Percentiles rank a stretch among this genome's conserved stretches.
These are phyloP conservation scores for Clitocybe nebularis DNA, from an alignment of 1,284 basidiomycete species.

Conservation along the genomic window DNA sequence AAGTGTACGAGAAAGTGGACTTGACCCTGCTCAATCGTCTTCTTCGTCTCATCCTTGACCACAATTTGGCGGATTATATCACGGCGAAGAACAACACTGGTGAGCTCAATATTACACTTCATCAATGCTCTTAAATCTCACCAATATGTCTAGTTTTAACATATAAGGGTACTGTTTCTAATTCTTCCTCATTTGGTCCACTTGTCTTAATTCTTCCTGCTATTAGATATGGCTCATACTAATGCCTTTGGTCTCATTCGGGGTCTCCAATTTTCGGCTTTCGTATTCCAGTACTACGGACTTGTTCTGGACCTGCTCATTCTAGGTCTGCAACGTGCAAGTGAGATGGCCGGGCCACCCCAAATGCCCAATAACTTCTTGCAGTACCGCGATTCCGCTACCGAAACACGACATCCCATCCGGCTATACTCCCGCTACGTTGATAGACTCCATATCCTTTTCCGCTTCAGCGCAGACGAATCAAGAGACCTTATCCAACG, in stretches of 20 bases:
- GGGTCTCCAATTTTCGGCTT: conserved; percentile 93
- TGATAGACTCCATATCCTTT: conserved; percentile 90
- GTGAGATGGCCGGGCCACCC: conserved; percentile 95
- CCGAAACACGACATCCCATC: conserved; percentile 92
- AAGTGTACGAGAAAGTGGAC: conserved; percentile 98
- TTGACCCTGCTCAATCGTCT: conserved; percentile 91
- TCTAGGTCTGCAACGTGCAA: conserved; percentile 89
- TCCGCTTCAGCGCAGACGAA: conserved; percentile 98
- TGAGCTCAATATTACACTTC: conserved; percentile 16
- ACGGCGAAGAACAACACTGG: conserved; percentile 96
- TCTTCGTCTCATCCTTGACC: conserved; percentile 90
- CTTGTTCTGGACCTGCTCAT: conserved; percentile 89
- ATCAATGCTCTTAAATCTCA: conserved; percentile 5
- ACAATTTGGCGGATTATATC: conserved; percentile 97
- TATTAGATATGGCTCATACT: conserved; percentile 81
- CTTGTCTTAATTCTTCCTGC: conserved; percentile 7
- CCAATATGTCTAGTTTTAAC: conserved; percentile 57
- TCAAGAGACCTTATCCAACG: conserved; percentile 97
- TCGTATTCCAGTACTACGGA: conserved; percentile 97
- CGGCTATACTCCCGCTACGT: conserved; percentile 94
- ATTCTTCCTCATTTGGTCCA: conserved; percentile 21
- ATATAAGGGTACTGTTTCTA: conserved; percentile 73
- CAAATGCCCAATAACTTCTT: conserved; percentile 96
- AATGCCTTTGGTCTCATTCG: conserved; percentile 92
- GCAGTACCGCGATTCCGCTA: conserved; percentile 89